Conservation (phyloP, 202 grass and related monocot genomes). For the Musa balbisiana region DNA sequence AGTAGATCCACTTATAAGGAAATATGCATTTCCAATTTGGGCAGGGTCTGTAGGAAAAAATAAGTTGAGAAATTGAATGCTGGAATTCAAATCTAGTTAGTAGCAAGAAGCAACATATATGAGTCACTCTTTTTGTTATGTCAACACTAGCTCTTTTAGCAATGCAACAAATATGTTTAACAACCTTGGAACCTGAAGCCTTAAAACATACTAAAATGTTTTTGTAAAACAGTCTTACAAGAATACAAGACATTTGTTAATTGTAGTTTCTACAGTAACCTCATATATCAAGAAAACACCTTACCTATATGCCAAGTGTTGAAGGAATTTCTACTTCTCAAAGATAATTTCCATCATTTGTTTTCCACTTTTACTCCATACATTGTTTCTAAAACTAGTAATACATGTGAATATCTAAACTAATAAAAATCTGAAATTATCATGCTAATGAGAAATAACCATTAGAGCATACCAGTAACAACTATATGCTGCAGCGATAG, state of each 20-base stretch:
- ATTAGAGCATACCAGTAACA: conserved; percentile 17
- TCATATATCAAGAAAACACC: too few species aligned
- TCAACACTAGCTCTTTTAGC: neutral
- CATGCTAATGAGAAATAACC: conserved; percentile 16
- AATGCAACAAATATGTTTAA: neutral
- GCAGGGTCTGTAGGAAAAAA: conserved; percentile 37
- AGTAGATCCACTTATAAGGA: conserved; percentile 68
- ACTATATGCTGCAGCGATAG: conserved; percentile 60
- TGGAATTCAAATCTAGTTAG: neutral
- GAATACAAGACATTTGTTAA: too few species aligned
- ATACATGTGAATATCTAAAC: neutral
- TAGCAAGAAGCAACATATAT: neutral
- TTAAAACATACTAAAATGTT: too few species aligned
- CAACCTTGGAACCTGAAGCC: neutral
- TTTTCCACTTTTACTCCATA: neutral
- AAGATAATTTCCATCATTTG: neutral
- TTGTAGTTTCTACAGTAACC: too few species aligned
- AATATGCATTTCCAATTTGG: conserved; percentile 38
- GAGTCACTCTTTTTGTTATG: too few species aligned
- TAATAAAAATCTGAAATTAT: neutral
- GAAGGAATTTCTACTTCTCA: neutral
- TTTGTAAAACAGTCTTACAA: too few species aligned
- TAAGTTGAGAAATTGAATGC: neutral
- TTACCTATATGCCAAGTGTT: neutral
- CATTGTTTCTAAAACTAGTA: neutral